Conservation (phyloP, 2,329 filamentous ascomycete genomes). For the Fonsecaea monophora region DNA sequence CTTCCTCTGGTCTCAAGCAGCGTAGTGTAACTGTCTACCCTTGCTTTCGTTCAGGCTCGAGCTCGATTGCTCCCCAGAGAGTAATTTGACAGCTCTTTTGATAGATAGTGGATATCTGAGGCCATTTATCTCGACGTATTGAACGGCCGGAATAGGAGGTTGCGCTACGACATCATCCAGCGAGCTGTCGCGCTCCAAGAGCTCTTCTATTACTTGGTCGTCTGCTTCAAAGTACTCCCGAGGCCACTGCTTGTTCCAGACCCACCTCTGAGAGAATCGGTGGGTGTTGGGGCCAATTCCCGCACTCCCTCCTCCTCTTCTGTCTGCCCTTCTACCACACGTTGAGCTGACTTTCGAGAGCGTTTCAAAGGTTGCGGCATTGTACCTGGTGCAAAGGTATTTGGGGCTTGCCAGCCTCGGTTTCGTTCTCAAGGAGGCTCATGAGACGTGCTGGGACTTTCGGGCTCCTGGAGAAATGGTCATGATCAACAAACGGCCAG, state of each 20-base stretch:
- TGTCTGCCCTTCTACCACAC: not conserved
- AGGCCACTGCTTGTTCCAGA: conserved; percentile 22
- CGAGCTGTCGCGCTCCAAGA: conserved; percentile 22
- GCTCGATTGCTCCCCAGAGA: too few relatives aligned
- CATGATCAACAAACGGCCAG: not conserved
- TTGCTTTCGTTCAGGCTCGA: too few relatives aligned
- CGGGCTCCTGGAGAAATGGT: not conserved
- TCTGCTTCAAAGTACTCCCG: conserved; percentile 22
- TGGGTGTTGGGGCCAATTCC: not conserved
- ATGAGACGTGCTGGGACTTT: not conserved
- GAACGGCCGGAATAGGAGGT: conserved; percentile 18
- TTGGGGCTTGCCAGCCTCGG: not conserved
- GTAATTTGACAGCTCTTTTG: too few relatives aligned
- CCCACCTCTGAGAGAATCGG: conserved; percentile 11
- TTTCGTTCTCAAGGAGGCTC: not conserved
- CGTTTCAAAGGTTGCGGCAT: not conserved
- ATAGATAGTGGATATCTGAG: too few relatives aligned
- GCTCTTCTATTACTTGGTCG: conserved; percentile 15
- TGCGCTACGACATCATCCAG: conserved; percentile 18
- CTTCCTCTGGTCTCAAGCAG: conserved; percentile 30
- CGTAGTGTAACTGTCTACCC: too few relatives aligned
- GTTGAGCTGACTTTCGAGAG: not conserved
- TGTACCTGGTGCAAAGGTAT: not conserved
- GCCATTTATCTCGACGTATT: too few relatives aligned
- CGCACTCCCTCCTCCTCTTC: not conserved